Percentiles rank a stretch among this genome's conserved stretches.
Evolutionary conservation across 805 yeast species (phyloP).

Genomic region (Suhomyces xylopsoci): DNA sequence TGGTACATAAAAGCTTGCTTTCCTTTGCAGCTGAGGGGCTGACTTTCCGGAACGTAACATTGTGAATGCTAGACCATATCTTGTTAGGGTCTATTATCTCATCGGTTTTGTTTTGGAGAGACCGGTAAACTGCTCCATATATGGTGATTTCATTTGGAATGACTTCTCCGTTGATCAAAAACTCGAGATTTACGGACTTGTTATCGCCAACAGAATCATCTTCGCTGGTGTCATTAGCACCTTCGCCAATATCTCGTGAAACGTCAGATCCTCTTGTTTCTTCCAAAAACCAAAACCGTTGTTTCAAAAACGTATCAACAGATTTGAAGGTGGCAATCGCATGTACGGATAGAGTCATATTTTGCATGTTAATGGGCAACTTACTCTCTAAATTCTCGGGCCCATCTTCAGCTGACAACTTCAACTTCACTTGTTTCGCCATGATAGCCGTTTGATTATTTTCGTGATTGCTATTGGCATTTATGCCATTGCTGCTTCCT

Average conservation of each 20-base stretch:
- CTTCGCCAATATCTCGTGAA: slow-evolving; percentile 8
- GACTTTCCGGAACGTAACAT: slow-evolving; percentile 43
- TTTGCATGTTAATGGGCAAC: slow-evolving; percentile 23
- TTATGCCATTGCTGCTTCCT: slow-evolving; percentile 4
- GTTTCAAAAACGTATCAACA: slow-evolving; percentile 45
- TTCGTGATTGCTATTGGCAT: slow-evolving; percentile 7
- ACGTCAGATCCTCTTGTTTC: slow-evolving; percentile 9
- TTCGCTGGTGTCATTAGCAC: slow-evolving; percentile 11
- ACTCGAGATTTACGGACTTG: slow-evolving; percentile 41
- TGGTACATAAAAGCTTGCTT: slow-evolving; percentile 7
- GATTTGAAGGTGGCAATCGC: slow-evolving; percentile 60
- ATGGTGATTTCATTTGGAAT: slow-evolving; percentile 68
- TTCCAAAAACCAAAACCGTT: slow-evolving; percentile 34
- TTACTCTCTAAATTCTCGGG: slow-evolving; percentile 4
- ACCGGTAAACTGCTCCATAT: slow-evolving; percentile 67
- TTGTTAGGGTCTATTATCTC: slow-evolving; percentile 43
- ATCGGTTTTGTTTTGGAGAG: slow-evolving; percentile 38
- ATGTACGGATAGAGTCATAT: slow-evolving; percentile 48
- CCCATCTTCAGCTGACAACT: slow-evolving; percentile 30
- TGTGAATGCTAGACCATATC: slow-evolving; percentile 61
- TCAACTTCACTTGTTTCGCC: slow-evolving; percentile 68
- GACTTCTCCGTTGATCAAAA: slow-evolving; percentile 52
- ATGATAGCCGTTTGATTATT: slow-evolving; percentile 52
- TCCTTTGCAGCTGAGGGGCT: slow-evolving; percentile 8
- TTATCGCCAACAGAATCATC: slow-evolving; percentile 13